Evolutionary conservation across 805 yeast species (phyloP), one percentile per base, ranked within the genome.

Genomic region (Yueomyces sinensis): DNA sequence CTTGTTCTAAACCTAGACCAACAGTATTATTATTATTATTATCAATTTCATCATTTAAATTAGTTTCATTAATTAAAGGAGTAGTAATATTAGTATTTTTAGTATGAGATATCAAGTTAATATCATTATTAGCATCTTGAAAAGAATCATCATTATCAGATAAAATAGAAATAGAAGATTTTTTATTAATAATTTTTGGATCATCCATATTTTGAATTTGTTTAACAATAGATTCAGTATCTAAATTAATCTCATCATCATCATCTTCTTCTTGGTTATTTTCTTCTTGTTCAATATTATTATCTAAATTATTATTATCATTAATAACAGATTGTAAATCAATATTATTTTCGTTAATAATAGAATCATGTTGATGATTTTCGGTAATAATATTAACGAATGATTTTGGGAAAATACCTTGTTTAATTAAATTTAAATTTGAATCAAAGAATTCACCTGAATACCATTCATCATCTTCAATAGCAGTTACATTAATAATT

Each of bases 391-490:
- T 19, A 36, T 72, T 72, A 4, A 89, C 97, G 61, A 83, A 89
- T 49, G 74, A 75, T 52, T 70, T 73, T 3, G 98, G 98, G 47
- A 91, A 91, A 62, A 87, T 76, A 6, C 98, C 98, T 16, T 70
- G 57, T 31, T 60, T 57, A 18, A 44, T 30, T 9, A 41, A 49
- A 4, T 82, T 82, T n/a, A n/a, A n/a, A 15, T 36, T 29, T 15
- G 17, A 16, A 39, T 61, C 69, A 3, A 47, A 49, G 46, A 70
- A 80, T 4, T 65, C 60, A 3, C 98, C 98, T 28, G 70, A 63
- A 50, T 72, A 80, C 97, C 97, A 91, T 42, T 87, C 95, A 5
- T 76, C 94, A 54, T 89, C 96, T 45, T 84, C 95, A 35, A 82
- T 65, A 27, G 72, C 74, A 4, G 77, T 74, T 19, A 89, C 95